A percentile compares a stretch with the other conserved stretches of the same genome.
phyloP scores from a whole-genome alignment of 768 basidiomycete species.

The Boletus barrowsii region DNA sequence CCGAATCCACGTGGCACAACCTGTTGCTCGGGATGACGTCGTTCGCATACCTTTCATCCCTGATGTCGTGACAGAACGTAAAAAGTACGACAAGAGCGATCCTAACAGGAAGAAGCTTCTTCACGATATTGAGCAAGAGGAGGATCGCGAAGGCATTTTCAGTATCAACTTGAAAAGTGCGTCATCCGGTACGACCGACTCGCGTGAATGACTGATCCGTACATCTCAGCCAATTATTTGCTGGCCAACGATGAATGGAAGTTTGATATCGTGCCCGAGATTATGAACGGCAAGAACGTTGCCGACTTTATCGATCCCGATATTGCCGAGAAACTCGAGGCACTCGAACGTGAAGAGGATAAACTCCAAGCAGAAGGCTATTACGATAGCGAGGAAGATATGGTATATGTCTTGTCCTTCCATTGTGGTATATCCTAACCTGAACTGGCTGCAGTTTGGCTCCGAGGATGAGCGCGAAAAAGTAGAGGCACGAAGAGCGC shows the following conservation, averaged over 20 bases:
- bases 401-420: constrained; percentile 45
- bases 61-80: constrained; percentile 68
- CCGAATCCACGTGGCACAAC: constrained; percentile 93
- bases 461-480: constrained; percentile 82
- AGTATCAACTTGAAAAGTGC: constrained; percentile 88
- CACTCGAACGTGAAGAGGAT: constrained; percentile 95
- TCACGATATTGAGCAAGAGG: constrained; percentile 79
- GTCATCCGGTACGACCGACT: neutral
- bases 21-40: constrained; percentile 87
- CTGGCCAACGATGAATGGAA: constrained; percentile 93
- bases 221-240: constrained; percentile 76
- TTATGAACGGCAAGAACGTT: constrained; percentile 97
- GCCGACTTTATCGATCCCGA: constrained; percentile 99
- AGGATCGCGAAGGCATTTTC: constrained; percentile 89
- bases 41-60: constrained; percentile 88
- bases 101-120: constrained; percentile 71
- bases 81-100: constrained; percentile 86
- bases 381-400: constrained; percentile 87
- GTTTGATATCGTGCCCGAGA: constrained; percentile 95
- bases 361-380: constrained; percentile 91
- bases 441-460: constrained; percentile 36
- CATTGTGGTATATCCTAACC: neutral
- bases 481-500: constrained; percentile 52
- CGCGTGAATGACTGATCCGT: constrained; percentile 2
- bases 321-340: constrained; percentile 94